phyloP scores from a whole-genome alignment of 1,284 basidiomycete species.

The Ustilago sp. region DNA sequence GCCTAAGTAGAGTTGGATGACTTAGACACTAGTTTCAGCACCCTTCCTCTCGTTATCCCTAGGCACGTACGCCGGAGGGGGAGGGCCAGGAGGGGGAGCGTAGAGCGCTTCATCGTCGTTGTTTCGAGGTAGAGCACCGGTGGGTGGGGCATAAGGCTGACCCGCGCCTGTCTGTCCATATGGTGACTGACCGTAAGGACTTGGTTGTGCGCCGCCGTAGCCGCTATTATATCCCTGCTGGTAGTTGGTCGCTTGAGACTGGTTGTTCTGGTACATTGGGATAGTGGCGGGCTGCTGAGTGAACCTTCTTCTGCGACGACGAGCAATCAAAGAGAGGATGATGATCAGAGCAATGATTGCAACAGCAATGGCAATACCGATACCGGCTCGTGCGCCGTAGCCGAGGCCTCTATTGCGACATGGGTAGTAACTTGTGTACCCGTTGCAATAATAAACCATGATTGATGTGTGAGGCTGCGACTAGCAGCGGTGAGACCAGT shows the following conservation, averaged over 20 bases:
- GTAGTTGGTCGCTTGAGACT: conserved; percentile 16
- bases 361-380: conserved; percentile 38
- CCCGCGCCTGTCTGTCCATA: conserved; percentile 14
- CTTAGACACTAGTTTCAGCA: conserved; percentile 27
- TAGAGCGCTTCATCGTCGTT: conserved; percentile 31
- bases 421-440: conserved; percentile 14
- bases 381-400: conserved; percentile 35
- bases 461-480: neutral
- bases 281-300: conserved; percentile 18
- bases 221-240: conserved; percentile 31
- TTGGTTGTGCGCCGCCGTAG: conserved; percentile 20
- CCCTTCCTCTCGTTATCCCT: conserved; percentile 24
- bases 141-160: conserved; percentile 40
- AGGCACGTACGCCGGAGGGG: conserved; percentile 47
- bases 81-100: conserved; percentile 38
- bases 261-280: conserved; percentile 41
- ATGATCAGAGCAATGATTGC: conserved; percentile 23
- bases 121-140: conserved; percentile 23
- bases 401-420: conserved; percentile 22
- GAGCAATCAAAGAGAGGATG: conserved; percentile 14
- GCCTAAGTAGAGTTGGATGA: neutral
- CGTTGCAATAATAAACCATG: conserved; percentile 38
- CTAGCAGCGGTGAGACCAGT: neutral
- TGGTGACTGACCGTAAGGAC: conserved; percentile 26
- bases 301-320: conserved; percentile 30